Conservation (phyloP, 495 filamentous ascomycete species). For the Cercophora sp. region DNA sequence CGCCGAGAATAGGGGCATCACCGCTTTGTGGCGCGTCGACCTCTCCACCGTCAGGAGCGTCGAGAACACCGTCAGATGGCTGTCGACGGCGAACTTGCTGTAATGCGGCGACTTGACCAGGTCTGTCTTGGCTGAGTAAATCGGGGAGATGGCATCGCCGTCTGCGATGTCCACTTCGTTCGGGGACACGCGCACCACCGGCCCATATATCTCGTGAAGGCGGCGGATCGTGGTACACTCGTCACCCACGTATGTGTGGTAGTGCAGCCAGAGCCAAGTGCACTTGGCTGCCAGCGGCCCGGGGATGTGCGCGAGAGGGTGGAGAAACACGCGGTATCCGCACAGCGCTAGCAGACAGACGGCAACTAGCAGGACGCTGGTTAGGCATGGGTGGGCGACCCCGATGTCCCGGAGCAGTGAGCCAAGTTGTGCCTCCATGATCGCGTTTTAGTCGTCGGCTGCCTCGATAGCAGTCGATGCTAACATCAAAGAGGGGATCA, state of each 20-base stretch:
- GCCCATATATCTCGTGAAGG: constrained; percentile 6
- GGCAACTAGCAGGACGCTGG: background rate
- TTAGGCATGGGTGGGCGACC: background rate
- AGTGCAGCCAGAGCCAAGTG: background rate
- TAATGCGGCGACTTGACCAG: constrained; percentile 1
- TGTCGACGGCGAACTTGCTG: background rate
- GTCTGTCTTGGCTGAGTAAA: background rate
- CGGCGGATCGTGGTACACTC: constrained; percentile 1
- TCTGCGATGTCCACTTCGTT: constrained; percentile 7
- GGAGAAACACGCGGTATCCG: background rate
- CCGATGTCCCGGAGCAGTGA: background rate
- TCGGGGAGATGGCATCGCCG: constrained; percentile 1
- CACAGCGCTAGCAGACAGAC: background rate
- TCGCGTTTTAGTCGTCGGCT: background rate
- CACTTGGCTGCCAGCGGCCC: constrained; percentile 1
- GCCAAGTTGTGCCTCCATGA: background rate
- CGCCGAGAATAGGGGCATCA: constrained; percentile 3
- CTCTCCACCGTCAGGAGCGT: background rate
- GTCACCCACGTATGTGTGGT: constrained; percentile 2
- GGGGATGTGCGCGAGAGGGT: constrained; percentile 1
- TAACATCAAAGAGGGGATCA: too few species aligned
- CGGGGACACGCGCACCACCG: constrained; percentile 7
- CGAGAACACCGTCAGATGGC: background rate
- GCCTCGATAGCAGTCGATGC: too few species aligned
- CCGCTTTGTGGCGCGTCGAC: constrained; percentile 3